Base-by-base conservation (phyloP, 179 eudicot genomes). In the Vitellaria paradoxa region DNA sequence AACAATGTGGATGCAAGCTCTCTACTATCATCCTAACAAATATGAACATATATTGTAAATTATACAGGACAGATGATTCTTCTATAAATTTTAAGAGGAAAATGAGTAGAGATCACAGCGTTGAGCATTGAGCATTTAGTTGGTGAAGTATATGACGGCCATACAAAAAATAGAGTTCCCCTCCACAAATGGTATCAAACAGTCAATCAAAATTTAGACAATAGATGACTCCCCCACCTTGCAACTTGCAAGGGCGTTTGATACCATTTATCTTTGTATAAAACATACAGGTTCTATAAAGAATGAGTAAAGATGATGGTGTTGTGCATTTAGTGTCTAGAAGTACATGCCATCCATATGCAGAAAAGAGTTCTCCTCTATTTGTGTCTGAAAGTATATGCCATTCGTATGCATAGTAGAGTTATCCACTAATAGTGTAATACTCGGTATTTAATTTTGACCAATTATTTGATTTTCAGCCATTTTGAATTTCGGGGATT, bases 21-120 rank as follows among this genome's bases (percentile, higher is more conserved):
- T 85, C 99, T 87, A 89, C 98, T 93, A 67, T 84, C 89, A 80
- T 96, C 99, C 99, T 95, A 93, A 72, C 85, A 86, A 77, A 72
- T 65, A 63, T 37, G 12, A 71, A 20, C 9, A 53, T 53, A 21
- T 55, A 64, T 6, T 53, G 24, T 55, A 30, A 50, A 26, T 65
- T 75, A 42, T 1, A 52, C 30, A 46, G 70, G 50, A 26, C 4
- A 42, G 2, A 23, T 47, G 47, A 26, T 13, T 20, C 24, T 20
- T 45, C 30, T n/a, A 65, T 9, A 50, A 64, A 8, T 52, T 1
- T 30, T 26, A 8, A 21, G 42, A 47, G 10, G 21, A 26, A 63
- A 63, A 75, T 63, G 42, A 47, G 60, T 15, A 47, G 20, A 15
- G 47, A 46, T 47, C 6, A 14, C 56, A 52, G 0, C 1, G 55